A percentile compares a stretch with the other conserved stretches of the same genome.
Conservation (phyloP, 768 basidiomycete species). For the Kwoniella dendrophila region DNA sequence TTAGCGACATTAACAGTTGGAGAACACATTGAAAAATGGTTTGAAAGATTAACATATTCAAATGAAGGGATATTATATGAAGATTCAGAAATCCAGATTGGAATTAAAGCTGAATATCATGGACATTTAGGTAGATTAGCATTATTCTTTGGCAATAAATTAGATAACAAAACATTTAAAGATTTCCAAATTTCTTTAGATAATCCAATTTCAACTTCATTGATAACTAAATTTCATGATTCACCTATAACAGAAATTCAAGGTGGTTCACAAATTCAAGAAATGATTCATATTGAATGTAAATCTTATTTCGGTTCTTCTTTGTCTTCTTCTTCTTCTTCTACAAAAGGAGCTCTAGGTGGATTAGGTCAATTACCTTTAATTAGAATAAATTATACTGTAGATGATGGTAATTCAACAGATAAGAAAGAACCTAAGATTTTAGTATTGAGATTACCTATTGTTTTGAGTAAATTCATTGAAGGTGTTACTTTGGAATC, state of each 20-base stretch:
- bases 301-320: conserved; percentile 70
- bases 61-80: conserved; percentile 92
- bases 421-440: conserved; percentile 56
- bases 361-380: conserved; percentile 63
- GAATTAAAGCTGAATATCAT: conserved; percentile 94
- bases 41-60: conserved; percentile 75
- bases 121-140: conserved; percentile 91
- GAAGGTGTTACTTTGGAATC: conserved; percentile 84
- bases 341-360: no score
- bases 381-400: conserved; percentile 83
- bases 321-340: no score
- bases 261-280: conserved; percentile 85
- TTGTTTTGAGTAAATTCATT: conserved; percentile 87
- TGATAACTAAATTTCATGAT: conserved; percentile 84
- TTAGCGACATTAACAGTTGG: conserved; percentile 63
- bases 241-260: conserved; percentile 80
- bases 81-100: conserved; percentile 91
- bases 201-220: conserved; percentile 70
- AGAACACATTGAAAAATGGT: conserved; percentile 83
- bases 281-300: conserved; percentile 91
- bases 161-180: conserved; percentile 78
- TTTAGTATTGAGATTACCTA: conserved; percentile 79
- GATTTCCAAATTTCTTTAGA: conserved; percentile 82
- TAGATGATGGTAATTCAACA: conserved; percentile 59
- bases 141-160: conserved; percentile 97